phyloP scores from a whole-genome alignment of 495 filamentous ascomycete genomes.

The Xylaria telfairii region DNA sequence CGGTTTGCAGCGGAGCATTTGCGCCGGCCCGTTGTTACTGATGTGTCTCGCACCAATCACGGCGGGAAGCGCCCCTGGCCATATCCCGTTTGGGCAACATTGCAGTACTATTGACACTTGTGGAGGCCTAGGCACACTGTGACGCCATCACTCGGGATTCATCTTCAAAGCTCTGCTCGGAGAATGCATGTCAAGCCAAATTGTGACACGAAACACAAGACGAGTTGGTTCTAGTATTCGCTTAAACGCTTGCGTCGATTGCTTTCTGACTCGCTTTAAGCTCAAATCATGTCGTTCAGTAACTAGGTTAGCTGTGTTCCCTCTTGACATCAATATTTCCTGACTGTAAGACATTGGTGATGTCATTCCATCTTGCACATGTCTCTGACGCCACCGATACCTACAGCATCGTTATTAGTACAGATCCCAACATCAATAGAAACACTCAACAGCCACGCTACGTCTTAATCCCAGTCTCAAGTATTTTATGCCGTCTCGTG shows the following conservation, averaged over 20 bases:
- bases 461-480: no score
- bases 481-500: no score
- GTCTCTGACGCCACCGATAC: not conserved
- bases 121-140: not conserved
- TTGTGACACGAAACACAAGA: not conserved
- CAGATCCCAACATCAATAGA: not conserved
- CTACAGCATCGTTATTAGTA: not conserved
- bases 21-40: slow-evolving; percentile 5
- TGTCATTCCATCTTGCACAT: not conserved
- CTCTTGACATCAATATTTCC: not conserved
- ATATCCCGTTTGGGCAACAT: slow-evolving; percentile 17
- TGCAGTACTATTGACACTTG: not conserved
- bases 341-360: not conserved
- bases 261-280: not conserved
- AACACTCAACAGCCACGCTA: not conserved
- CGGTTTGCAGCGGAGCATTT: slow-evolving; percentile 18
- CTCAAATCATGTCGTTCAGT: not conserved
- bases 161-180: no score
- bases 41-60: not conserved
- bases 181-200: not conserved
- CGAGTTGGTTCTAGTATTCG: not conserved
- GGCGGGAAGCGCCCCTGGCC: not conserved
- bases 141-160: slow-evolving; percentile 14
- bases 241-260: not conserved
- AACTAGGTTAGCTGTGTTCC: not conserved